These are phyloP conservation scores for Meyerozyma guilliermondii DNA, from an alignment of 1,139 yeast species.

Conservation along the genomic window DNA sequence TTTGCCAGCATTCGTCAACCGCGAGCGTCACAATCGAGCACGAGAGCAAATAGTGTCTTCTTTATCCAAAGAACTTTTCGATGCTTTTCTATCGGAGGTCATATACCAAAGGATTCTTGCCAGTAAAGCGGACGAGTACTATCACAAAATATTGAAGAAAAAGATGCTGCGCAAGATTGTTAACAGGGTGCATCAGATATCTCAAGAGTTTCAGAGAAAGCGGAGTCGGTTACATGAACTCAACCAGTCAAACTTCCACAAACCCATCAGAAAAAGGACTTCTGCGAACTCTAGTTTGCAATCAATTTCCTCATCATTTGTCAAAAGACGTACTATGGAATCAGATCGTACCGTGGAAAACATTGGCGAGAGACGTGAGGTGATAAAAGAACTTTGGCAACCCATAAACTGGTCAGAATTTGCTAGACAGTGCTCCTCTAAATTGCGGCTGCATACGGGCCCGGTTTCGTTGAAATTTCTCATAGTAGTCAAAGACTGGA, in stretches of 20 bases:
- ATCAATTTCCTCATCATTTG: background rate
- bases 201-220: conserved; percentile 18
- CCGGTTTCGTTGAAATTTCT: conserved; percentile 25
- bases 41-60: conserved; percentile 28
- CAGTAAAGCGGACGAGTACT: conserved; percentile 33
- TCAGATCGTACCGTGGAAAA: conserved; percentile 4
- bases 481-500: conserved; percentile 43
- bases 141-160: conserved; percentile 20
- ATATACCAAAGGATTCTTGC: conserved; percentile 39
- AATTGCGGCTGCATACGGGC: conserved; percentile 17
- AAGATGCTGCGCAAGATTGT: conserved; percentile 20
- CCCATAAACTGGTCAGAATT: conserved; percentile 31
- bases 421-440: conserved; percentile 17
- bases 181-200: conserved; percentile 17
- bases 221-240: conserved; percentile 41
- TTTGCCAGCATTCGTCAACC: conserved; percentile 21
- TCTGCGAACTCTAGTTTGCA: conserved; percentile 1
- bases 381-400: conserved; percentile 35
- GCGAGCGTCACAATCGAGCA: conserved; percentile 17
- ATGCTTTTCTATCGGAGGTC: conserved; percentile 57
- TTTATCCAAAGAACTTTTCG: conserved; percentile 45
- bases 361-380: conserved; percentile 25
- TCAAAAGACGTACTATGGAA: background rate
- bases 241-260: conserved; percentile 26
- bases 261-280: conserved; percentile 19